Conservation (phyloP, 441 rosid species). For the Jatropha podagrica region DNA sequence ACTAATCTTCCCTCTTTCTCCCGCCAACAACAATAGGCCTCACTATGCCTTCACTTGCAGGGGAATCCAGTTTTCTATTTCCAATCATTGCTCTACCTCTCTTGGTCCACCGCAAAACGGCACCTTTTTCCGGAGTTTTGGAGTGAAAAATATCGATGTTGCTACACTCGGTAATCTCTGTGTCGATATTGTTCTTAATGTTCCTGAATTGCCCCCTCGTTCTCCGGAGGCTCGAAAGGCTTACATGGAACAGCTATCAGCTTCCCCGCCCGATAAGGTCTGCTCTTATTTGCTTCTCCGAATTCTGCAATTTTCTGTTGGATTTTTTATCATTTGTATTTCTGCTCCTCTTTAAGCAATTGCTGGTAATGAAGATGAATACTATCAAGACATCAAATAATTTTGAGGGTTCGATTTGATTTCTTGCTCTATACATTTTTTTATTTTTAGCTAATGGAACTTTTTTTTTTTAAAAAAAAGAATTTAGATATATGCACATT, state of each 20-base stretch:
- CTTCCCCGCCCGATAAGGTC: slow-evolving; percentile 91
- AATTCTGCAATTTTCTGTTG: neutral
- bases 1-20: slow-evolving; percentile 26
- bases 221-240: slow-evolving; percentile 53
- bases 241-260: slow-evolving; percentile 64
- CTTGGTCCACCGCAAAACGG: slow-evolving; percentile 23
- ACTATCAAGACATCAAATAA: neutral
- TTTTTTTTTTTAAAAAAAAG: too few relatives aligned
- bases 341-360: neutral
- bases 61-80: slow-evolving; percentile 34
- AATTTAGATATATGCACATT: too few relatives aligned
- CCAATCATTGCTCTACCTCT: slow-evolving; percentile 25
- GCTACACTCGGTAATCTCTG: slow-evolving; percentile 92
- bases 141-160: slow-evolving; percentile 61
- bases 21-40: slow-evolving; percentile 15
- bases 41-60: slow-evolving; percentile 25
- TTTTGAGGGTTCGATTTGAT: neutral
- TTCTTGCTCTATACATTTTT: neutral
- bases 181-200: slow-evolving; percentile 85
- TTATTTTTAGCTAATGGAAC: neutral
- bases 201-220: slow-evolving; percentile 75
- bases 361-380: neutral
- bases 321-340: neutral
- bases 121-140: slow-evolving; percentile 25
- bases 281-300: neutral